Evolutionary conservation across 352 stramenopile species (phyloP).

Genomic region (Saprolegnia parasitica): DNA sequence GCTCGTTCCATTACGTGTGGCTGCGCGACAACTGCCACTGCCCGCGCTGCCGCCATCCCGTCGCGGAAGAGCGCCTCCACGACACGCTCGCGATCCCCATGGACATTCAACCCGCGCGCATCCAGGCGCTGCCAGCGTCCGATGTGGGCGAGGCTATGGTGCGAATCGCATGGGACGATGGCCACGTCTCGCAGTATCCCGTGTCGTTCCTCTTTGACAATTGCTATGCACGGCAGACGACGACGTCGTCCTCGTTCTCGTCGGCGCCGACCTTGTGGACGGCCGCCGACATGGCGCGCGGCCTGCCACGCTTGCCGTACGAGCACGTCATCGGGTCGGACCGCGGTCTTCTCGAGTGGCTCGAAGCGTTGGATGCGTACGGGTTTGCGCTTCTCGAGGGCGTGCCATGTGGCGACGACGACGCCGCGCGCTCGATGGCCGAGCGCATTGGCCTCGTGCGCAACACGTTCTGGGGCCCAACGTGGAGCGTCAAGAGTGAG

Average conservation of each 20-base stretch:
- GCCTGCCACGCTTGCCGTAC: slow-evolving; percentile 32
- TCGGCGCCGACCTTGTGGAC: slow-evolving; percentile 30
- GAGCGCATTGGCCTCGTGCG: slow-evolving; percentile 49
- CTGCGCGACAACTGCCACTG: slow-evolving; percentile 38
- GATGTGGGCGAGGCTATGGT: not conserved
- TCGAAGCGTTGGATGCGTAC: slow-evolving; percentile 36
- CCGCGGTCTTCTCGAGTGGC: slow-evolving; percentile 33
- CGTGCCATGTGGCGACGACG: slow-evolving; percentile 30
- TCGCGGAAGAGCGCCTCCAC: slow-evolving; percentile 35
- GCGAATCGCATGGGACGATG: slow-evolving; percentile 15
- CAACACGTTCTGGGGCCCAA: slow-evolving; percentile 74
- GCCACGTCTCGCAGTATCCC: slow-evolving; percentile 30
- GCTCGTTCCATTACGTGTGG: slow-evolving; percentile 34
- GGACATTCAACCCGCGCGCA: slow-evolving; percentile 29
- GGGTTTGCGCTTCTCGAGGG: slow-evolving; percentile 34
- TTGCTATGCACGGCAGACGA: slow-evolving; percentile 26
- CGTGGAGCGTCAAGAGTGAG: slow-evolving; percentile 66
- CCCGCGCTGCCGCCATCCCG: slow-evolving; percentile 33
- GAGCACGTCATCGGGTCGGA: slow-evolving; percentile 33
- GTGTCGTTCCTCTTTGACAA: slow-evolving; percentile 34
- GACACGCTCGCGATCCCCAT: slow-evolving; percentile 32
- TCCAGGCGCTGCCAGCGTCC: not conserved
- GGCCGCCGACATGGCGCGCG: slow-evolving; percentile 30
- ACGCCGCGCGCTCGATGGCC: slow-evolving; percentile 28
- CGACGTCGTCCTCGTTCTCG: not conserved